Base-by-base conservation (phyloP, 2,329 filamentous ascomycete species). In the Aspergillus amoenus region DNA sequence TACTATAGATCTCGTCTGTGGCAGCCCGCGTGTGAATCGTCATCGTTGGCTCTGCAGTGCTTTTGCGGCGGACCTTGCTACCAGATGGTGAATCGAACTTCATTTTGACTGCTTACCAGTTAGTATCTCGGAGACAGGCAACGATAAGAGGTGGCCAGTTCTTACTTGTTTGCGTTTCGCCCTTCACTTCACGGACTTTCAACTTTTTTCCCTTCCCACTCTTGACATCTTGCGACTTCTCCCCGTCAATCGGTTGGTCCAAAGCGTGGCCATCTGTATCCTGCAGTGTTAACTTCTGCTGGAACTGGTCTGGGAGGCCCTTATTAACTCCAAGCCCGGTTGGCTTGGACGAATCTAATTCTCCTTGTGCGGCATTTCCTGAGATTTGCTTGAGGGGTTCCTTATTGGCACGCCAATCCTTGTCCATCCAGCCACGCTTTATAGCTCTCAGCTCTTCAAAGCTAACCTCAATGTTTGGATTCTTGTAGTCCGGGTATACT, bases 1-100 rank as follows among this genome's bases (percentile, higher is more conserved):
- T 91, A 57, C 92, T 92, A 68, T 97, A 97, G 52, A 99, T 97
- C 66, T 99, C 94, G 66, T 97, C 93, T 61, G 93, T 97, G 4
- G 94, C 94, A 63, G 94, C 93, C 66, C 86, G 90, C 12, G 94
- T 99, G 70, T 97, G 92, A 63, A 99, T 85, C 0, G 94, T 99
- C 93, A 99, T 97, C 2, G 94, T 99, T n/a, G 93, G 90, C 73
- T 97, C 93, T 37, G 81, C 77, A 11, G 81, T 82, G 51, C 87
- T 87, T 72, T 89, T 94, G 73, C 90, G 90, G 62, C 88, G 89
- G 55, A 93, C 82, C 73, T 95, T 97, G 4, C 86, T 87, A n/a
- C 87, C 85, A 0, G 90, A 90, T 0, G 93, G 93, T 2, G 93
- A 97, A 68, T 94, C 91, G 54, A 97, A 80, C 66, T 97, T 97